These are phyloP conservation scores for Dysphania ambrosioides DNA, from an alignment of 148 eudicot genomes.

Conservation along the genomic window DNA sequence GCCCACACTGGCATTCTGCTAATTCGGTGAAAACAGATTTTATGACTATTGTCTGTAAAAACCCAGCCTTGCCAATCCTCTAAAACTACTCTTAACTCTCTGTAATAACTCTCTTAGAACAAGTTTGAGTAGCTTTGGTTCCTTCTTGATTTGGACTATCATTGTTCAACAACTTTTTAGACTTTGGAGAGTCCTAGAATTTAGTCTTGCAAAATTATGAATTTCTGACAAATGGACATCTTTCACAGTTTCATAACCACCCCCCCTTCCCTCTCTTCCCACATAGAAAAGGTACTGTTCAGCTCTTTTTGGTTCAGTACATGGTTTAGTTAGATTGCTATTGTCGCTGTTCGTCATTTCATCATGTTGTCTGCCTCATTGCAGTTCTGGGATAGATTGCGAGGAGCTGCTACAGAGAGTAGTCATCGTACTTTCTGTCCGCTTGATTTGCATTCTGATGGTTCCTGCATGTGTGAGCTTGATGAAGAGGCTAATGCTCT, in stretches of 20 bases:
- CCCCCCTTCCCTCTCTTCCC: not conserved
- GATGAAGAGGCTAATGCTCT: conserved; percentile 44
- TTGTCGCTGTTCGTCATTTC: conserved; percentile 14
- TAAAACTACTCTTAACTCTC: not conserved
- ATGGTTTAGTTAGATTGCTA: not conserved
- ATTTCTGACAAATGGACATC: not conserved
- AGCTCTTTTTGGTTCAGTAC: not conserved
- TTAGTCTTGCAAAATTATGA: not conserved
- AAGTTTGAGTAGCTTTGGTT: too few relatives aligned
- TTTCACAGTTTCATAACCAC: too few relatives aligned
- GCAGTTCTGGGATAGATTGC: conserved; percentile 47
- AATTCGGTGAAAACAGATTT: not conserved
- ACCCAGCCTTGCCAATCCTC: not conserved
- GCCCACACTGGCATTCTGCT: not conserved
- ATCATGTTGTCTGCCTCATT: conserved; percentile 4
- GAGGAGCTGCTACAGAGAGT: conserved; percentile 36
- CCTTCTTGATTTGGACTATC: not conserved
- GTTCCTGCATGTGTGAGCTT: conserved; percentile 48
- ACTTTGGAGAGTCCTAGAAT: not conserved
- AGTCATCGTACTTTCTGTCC: conserved; percentile 40
- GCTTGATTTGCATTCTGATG: conserved; percentile 51
- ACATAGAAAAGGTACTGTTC: too few relatives aligned
- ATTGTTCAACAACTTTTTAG: not conserved
- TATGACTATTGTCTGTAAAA: not conserved
- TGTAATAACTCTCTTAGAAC: not conserved